These are phyloP conservation scores for Ustilago crameri DNA, from an alignment of 1,284 basidiomycete genomes.

Conservation along the genomic window DNA sequence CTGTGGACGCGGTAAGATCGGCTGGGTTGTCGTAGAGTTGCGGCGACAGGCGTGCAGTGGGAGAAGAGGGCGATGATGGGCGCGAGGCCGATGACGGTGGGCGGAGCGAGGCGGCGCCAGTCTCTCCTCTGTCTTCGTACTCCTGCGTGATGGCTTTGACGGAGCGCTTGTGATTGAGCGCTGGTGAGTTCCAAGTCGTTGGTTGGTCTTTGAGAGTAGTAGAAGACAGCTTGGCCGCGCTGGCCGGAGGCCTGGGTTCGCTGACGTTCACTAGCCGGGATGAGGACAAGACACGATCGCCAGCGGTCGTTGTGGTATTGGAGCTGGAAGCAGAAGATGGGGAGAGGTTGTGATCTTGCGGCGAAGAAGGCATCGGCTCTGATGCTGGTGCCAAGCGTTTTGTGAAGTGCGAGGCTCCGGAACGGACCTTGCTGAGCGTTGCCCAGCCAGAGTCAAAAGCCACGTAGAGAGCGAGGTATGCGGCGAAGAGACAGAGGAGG, in stretches of 20 bases:
- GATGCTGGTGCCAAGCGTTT: neutral
- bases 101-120: constrained; percentile 2
- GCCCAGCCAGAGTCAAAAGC: no score
- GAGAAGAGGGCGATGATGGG: constrained; percentile 18
- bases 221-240: neutral
- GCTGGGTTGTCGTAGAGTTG: constrained; percentile 2
- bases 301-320: constrained; percentile 9
- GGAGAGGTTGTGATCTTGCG: constrained; percentile 3
- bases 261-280: constrained; percentile 28
- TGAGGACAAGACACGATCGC: constrained; percentile 20
- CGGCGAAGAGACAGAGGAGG: no score
- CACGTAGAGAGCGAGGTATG: neutral
- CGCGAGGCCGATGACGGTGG: constrained; percentile 17
- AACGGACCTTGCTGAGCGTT: neutral
- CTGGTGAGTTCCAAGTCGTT: constrained; percentile 11
- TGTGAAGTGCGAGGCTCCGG: neutral
- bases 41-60: constrained; percentile 6
- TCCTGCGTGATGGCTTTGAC: constrained; percentile 42
- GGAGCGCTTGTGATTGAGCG: constrained; percentile 37
- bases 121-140: constrained; percentile 27
- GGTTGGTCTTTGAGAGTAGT: constrained; percentile 1
- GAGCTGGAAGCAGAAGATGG: constrained; percentile 4
- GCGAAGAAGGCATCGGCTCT: constrained; percentile 29
- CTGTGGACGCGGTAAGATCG: constrained; percentile 9
- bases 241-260: constrained; percentile 5